Evolutionary conservation across 1,139 yeast species (phyloP), one percentile per base, ranked within the genome.

Genomic region (Candida sp.): DNA sequence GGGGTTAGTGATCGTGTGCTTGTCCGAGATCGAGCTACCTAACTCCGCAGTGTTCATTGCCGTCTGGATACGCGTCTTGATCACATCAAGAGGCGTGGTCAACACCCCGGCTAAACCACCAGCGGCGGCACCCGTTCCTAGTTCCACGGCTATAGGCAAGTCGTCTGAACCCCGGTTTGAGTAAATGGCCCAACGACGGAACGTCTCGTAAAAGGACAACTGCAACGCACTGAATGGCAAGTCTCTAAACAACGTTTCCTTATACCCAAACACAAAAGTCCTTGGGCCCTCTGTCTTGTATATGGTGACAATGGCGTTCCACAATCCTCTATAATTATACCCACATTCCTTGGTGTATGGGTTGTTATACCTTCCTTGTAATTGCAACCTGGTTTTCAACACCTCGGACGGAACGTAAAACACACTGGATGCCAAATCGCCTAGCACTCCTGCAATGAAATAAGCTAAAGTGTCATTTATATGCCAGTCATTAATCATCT

Each of bases 331-430:
- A 67, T 94, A 94, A 65, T 94, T 94, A 69, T 94, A 94, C 0
- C 97, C 98, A 48, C 76, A 68, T 9, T 91, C 90, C 46, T 77
- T 68, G 55, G 93, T 92, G 66, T 79, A 77, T 0, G 89, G 90
- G 66, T 93, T 94, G 68, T 92, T 90, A 68, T 83, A 80, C 47
- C 85, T 79, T 1, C 99, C 99, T 69, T 94, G 99, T 49, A 94
- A 73, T 70, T 94, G 99, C 46, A 94, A 71, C 60, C 99, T 78
- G 6, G 99, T 92, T 67, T 96, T 94, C 52, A 94, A 72, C n/a
- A 94, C 98, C 66, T 94, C 99, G 33, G 94, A 86, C 3, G 99
- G 99, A n/a, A 94, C 99, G 62, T 94, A 94, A 44, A 91, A 86
- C n/a, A 94, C 72, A 63, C 96, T 88, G 32, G 96, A 88, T 3